Evolutionary conservation across 768 basidiomycete genomes (phyloP).

Genomic region (Tulasnella sp.): DNA sequence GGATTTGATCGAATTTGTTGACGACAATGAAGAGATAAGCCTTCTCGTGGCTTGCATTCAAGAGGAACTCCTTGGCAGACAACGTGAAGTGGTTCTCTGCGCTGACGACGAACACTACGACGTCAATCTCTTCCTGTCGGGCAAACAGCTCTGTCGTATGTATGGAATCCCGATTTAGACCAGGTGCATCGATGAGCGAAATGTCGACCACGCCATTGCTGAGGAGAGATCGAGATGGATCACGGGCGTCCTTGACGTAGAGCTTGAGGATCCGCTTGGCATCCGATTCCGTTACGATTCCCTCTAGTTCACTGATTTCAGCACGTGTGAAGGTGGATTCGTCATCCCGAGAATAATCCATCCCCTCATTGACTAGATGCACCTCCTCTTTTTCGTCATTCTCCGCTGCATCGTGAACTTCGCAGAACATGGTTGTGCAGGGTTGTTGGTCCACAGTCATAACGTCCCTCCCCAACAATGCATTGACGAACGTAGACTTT

Average conservation of each 20-base stretch:
- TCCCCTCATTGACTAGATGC: constrained; percentile 61
- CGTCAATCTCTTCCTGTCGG: constrained; percentile 95
- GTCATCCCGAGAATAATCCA: constrained; percentile 55
- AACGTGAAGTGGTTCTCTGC: constrained; percentile 98
- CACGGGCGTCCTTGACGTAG: constrained; percentile 72
- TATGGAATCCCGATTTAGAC: constrained; percentile 86
- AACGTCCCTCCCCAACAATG: constrained; percentile 74
- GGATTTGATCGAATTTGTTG: constrained; percentile 93
- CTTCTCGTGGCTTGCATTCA: constrained; percentile 89
- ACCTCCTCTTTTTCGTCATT: constrained; percentile 73
- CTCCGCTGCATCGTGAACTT: constrained; percentile 83
- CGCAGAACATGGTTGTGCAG: constrained; percentile 92
- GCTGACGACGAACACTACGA: constrained; percentile 94
- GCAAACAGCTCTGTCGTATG: constrained; percentile 93
- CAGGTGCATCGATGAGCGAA: constrained; percentile 95
- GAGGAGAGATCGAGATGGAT: constrained; percentile 68
- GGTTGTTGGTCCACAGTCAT: constrained; percentile 99
- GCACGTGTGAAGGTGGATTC: constrained; percentile 63
- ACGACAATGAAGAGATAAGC: constrained; percentile 97
- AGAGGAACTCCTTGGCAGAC: constrained; percentile 87
- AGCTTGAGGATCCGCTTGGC: constrained; percentile 69
- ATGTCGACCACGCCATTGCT: constrained; percentile 96
- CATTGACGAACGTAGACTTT: constrained; percentile 97
- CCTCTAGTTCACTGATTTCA: constrained; percentile 57
- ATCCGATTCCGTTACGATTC: constrained; percentile 58